Evolutionary conservation across 345 rosid genomes (phyloP).

Genomic region (Passiflora organensis): DNA sequence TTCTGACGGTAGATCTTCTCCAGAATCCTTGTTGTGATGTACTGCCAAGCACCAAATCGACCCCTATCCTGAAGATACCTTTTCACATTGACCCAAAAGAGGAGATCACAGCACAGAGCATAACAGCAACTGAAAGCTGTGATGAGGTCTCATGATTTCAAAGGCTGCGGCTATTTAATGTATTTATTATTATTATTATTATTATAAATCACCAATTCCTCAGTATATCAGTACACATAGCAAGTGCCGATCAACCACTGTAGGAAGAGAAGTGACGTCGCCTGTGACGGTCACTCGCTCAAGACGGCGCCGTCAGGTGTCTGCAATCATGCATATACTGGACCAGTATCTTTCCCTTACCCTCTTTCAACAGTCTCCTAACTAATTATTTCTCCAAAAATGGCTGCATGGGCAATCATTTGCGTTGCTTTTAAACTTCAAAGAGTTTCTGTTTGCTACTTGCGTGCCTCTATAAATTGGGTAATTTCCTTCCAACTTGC

Average conservation of each 20-base stretch:
- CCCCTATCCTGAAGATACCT: too few relatives aligned
- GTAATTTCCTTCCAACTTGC: background rate
- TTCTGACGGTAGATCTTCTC: too few relatives aligned
- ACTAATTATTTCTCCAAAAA: constrained; percentile 31
- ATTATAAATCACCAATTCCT: too few relatives aligned
- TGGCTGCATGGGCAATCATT: constrained; percentile 62
- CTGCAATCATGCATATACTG: background rate
- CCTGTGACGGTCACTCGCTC: constrained; percentile 6
- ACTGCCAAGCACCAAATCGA: too few relatives aligned
- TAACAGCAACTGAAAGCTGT: too few relatives aligned
- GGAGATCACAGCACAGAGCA: too few relatives aligned
- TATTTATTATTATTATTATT: too few relatives aligned
- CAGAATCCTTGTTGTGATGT: too few relatives aligned
- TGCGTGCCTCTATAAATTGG: constrained; percentile 27
- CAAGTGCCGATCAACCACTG: background rate
- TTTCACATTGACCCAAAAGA: too few relatives aligned
- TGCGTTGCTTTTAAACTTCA: constrained; percentile 4
- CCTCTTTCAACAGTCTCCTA: too few relatives aligned
- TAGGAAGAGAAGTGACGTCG: background rate
- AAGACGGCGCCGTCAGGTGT: constrained; percentile 41
- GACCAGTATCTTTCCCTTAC: background rate
- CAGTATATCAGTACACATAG: background rate
- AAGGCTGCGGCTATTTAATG: too few relatives aligned
- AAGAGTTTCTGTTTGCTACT: background rate
- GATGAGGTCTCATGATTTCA: too few relatives aligned